A percentile compares a stretch with the other conserved stretches of the same genome.
These are phyloP conservation scores for Odontarrhena argentea DNA, from an alignment of 345 rosid genomes.

Conservation along the genomic window DNA sequence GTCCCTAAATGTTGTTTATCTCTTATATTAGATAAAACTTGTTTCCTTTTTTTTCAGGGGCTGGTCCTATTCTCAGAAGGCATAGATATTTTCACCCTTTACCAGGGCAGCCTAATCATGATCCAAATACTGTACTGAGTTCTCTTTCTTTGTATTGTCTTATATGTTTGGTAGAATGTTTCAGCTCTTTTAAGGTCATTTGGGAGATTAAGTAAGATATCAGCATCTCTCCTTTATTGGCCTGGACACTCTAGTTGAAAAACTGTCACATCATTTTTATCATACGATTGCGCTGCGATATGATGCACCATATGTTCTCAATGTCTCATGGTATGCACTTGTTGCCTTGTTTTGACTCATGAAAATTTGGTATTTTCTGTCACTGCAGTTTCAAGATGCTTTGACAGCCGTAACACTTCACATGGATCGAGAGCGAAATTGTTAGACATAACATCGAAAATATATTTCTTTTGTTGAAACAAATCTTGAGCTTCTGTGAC, in stretches of 20 bases:
- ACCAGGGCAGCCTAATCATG: too few species aligned
- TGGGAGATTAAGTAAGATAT: background rate
- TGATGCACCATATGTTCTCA: background rate
- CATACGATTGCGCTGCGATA: background rate
- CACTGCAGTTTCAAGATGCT: conserved; percentile 43
- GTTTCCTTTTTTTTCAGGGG: conserved; percentile 28
- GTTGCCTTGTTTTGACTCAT: background rate
- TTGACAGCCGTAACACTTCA: too few species aligned
- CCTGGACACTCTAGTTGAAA: background rate
- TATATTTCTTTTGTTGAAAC: background rate
- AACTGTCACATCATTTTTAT: conserved; percentile 8
- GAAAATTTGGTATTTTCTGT: background rate
- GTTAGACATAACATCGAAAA: conserved; percentile 25
- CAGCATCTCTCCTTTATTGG: conserved; percentile 13
- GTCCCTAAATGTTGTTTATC: background rate
- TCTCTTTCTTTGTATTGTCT: background rate
- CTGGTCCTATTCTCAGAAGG: conserved; percentile 37
- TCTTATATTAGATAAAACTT: background rate
- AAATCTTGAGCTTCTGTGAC: conserved; percentile 4
- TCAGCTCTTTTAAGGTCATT: conserved; percentile 2
- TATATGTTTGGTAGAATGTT: background rate
- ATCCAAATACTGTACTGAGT: conserved; percentile 45
- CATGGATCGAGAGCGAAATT: too few species aligned
- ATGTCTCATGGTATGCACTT: background rate
- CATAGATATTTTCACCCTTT: background rate